Conservation (phyloP, 768 basidiomycete genomes). For the Boletus pseudo-olivaceus region DNA sequence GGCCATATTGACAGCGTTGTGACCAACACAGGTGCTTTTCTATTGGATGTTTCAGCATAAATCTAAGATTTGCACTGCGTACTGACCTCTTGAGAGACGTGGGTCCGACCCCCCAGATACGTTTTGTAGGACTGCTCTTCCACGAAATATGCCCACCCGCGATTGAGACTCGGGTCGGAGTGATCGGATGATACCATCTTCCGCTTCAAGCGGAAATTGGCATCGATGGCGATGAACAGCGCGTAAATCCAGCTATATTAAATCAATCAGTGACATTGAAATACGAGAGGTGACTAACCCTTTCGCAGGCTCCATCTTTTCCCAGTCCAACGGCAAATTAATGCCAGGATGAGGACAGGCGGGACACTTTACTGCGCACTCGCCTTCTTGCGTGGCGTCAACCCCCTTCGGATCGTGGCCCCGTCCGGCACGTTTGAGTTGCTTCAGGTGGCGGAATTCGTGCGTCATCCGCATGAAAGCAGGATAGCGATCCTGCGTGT, state of each 20-base stretch:
- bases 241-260: constrained; percentile 11
- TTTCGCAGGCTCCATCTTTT: neutral
- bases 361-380: constrained; percentile 1
- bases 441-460: constrained; percentile 1
- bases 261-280: too few relatives aligned
- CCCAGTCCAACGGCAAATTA: neutral
- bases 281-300: too few relatives aligned
- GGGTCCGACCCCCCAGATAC: neutral
- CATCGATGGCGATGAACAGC: constrained; percentile 26
- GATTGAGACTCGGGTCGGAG: constrained; percentile 19
- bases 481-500: too few relatives aligned
- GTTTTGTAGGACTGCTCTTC: constrained; percentile 19
- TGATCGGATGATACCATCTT: constrained; percentile 8
- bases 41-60: neutral
- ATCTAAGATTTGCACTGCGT: neutral
- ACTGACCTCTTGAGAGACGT: constrained; percentile 17
- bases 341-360: constrained; percentile 5
- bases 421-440: neutral
- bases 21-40: neutral
- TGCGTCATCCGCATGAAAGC: neutral
- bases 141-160: constrained; percentile 25
- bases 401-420: neutral
- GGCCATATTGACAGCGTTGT: constrained; percentile 1
- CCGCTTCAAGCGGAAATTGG: constrained; percentile 28
- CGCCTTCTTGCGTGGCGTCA: neutral